A percentile compares a stretch with the other conserved stretches of the same genome.
Evolutionary conservation across 768 basidiomycete species (phyloP).

Genomic region (Auricularia sp.): DNA sequence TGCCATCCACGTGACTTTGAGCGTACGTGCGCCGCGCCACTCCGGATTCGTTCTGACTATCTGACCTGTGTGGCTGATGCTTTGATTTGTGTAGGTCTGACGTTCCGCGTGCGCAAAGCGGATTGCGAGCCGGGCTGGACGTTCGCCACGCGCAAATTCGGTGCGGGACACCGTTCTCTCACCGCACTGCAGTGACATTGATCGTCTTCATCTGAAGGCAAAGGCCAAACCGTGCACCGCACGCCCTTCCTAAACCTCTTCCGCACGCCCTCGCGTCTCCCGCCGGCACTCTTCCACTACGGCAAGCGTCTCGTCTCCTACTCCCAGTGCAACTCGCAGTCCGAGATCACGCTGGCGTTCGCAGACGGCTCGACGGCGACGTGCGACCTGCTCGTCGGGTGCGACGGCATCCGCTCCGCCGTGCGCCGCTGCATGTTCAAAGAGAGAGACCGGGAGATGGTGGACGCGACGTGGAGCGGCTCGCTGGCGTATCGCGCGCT

Average conservation of each 20-base stretch:
- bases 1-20: conserved; percentile 12
- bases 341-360: conserved; percentile 18
- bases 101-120: conserved; percentile 37
- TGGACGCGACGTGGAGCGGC: no score
- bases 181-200: no score
- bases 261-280: not conserved
- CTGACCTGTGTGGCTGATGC: no score
- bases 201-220: no score
- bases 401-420: conserved; percentile 24
- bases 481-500: no score
- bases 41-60: not conserved
- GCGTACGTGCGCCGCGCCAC: no score
- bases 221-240: conserved; percentile 30
- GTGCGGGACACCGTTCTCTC: no score
- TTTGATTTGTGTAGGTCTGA: conserved; percentile 21
- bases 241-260: conserved; percentile 38
- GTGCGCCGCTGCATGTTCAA: conserved; percentile 25
- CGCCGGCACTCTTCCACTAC: no score
- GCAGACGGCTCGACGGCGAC: conserved; percentile 16
- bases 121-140: conserved; percentile 25
- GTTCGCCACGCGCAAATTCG: not conserved
- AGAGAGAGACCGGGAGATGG: no score
- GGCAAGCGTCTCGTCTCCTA: no score
- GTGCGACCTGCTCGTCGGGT: conserved; percentile 24
- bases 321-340: no score